Base-by-base conservation (phyloP, 495 filamentous ascomycete genomes). In the Cairneyella variabilis region DNA sequence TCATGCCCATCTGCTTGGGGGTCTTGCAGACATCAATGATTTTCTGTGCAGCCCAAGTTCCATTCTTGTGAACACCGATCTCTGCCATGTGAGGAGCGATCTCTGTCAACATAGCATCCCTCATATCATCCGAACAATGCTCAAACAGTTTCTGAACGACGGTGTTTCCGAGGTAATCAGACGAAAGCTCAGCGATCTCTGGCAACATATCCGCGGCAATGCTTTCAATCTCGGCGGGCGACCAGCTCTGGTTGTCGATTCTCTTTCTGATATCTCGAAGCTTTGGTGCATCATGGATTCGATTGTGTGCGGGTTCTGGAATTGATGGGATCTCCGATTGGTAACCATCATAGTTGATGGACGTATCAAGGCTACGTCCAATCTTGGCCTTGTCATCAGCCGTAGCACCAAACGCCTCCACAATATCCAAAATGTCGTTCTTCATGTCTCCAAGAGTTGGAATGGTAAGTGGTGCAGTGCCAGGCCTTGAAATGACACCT, bases 71-170 rank as follows among this genome's bases (percentile, higher is more conserved):
- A 32, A 96, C 83, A 49, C 93, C 93, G 68, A 97, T 96, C 67
- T 97, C 91, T 16, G 90, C 90, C 62, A 97, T 79, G 66, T 96
- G 91, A 49, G 91, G 91, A 10, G 89, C 78, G 56, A 97, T 92
- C 62, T 95, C 83, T 8, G 70, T 66, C 28, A 98, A 77, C 95
- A 98, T 98, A 36, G 85, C 82, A 70, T 96, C 90, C 63, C 95
- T 91, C 41, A 90, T 83, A 12, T 79, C 69, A 62, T 97, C 93
- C 0, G 91, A 95, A 70, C 91, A 97, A 68, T 85, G 91, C 64
- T 97, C 92, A 63, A 97, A 98, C 44, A 98, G 71, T 69, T 97
- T 97, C 69, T 98, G 93, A 21, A 98, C 93, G n/a, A 98, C 93
- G 0, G 93, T 98, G 69, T 98, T 98, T 59, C 93, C 93, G 48